Conservation (phyloP, 2,329 filamentous ascomycete genomes). For the Aspergillus transmontanensis region DNA sequence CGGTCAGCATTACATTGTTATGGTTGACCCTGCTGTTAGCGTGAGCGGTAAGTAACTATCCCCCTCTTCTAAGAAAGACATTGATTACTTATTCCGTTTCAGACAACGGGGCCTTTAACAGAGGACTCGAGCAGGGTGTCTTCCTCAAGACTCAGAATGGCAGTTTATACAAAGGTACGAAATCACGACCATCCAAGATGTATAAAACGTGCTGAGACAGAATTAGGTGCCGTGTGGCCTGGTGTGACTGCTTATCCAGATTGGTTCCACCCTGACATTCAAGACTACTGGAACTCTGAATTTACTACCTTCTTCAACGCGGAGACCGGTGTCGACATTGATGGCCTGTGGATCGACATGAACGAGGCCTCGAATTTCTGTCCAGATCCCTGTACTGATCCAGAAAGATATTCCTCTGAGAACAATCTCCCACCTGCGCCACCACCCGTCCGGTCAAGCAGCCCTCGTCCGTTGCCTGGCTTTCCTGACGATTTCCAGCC, state of each 20-base stretch:
- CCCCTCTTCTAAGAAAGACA: background rate
- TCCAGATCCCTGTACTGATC: conserved; percentile 58
- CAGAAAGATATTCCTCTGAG: conserved; percentile 52
- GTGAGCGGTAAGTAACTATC: conserved; percentile 29
- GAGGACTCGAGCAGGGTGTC: conserved; percentile 60
- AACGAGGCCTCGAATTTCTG: conserved; percentile 60
- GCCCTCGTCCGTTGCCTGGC: conserved; percentile 66
- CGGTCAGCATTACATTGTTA: conserved; percentile 72
- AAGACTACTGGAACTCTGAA: conserved; percentile 70
- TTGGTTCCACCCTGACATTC: conserved; percentile 70
- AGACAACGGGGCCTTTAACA: conserved; percentile 60
- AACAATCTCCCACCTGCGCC: conserved; percentile 58
- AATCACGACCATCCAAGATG: background rate
- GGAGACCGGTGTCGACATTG: conserved; percentile 69
- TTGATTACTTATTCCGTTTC: conserved; percentile 17
- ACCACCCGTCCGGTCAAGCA: conserved; percentile 62
- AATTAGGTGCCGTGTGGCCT: conserved; percentile 72
- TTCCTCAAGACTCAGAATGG: conserved; percentile 60
- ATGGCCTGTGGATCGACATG: conserved; percentile 78
- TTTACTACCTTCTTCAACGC: conserved; percentile 67
- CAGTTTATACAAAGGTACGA: conserved; percentile 51
- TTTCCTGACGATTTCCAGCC: conserved; percentile 72
- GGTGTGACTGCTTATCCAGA: conserved; percentile 73
- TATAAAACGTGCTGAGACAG: conserved; percentile 1
- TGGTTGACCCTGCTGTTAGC: conserved; percentile 66